phyloP scores from a whole-genome alignment of 768 basidiomycete species.

The Boletus rex-veris region DNA sequence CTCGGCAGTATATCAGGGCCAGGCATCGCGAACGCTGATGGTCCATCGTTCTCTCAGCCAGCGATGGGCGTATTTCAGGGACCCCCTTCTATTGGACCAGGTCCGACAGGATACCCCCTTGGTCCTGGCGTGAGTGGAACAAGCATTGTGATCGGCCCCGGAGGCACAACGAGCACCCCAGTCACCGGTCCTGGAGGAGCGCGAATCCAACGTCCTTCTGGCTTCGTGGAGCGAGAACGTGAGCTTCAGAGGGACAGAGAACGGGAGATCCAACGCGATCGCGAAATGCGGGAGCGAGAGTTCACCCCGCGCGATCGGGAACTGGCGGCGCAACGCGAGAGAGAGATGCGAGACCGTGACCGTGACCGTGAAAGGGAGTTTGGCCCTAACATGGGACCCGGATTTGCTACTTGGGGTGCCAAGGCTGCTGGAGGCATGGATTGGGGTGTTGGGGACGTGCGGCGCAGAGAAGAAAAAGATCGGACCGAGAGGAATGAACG shows the following conservation, averaged over 20 bases:
- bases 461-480: conserved; percentile 36
- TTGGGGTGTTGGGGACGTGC: conserved; percentile 33
- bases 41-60: conserved; percentile 21
- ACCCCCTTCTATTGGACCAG: conserved; percentile 19
- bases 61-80: conserved; percentile 29
- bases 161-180: conserved; percentile 18
- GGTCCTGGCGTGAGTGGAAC: conserved; percentile 19
- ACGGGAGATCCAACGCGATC: conserved; percentile 30
- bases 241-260: conserved; percentile 24
- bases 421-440: conserved; percentile 32
- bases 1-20: conserved; percentile 7
- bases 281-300: conserved; percentile 24
- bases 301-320: conserved; percentile 21
- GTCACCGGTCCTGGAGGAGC: conserved; percentile 15
- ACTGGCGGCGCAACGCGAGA: conserved; percentile 18
- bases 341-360: conserved; percentile 24
- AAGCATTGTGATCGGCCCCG: conserved; percentile 26
- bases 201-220: conserved; percentile 23
- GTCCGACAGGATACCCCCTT: conserved; percentile 18
- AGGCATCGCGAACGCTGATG: conserved; percentile 13
- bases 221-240: conserved; percentile 33
- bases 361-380: conserved; percentile 24
- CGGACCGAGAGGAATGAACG: conserved; percentile 23
- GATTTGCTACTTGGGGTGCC: conserved; percentile 30
- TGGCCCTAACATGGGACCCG: conserved; percentile 22